A percentile compares a stretch with the other conserved stretches of the same genome.
Evolutionary conservation across 1,284 basidiomycete genomes (phyloP).

Genomic region (Cryptococcus maquisensis): DNA sequence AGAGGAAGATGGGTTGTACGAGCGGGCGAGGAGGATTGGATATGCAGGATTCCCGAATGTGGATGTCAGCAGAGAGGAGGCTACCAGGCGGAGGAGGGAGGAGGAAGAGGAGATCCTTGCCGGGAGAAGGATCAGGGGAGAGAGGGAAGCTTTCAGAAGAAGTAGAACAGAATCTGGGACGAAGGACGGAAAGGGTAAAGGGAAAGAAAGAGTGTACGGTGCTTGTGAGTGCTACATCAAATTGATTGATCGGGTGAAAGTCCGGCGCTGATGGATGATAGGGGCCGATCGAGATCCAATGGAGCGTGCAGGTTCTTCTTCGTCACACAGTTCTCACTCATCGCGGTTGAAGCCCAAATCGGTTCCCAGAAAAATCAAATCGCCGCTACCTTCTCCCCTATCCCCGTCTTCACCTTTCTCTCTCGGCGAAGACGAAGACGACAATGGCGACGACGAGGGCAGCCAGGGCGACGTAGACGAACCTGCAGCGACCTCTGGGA

Average conservation of each 20-base stretch:
- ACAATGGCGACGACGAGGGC: slow-evolving; percentile 27
- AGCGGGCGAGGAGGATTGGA: slow-evolving; percentile 69
- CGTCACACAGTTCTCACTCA: too few relatives aligned
- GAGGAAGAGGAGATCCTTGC: slow-evolving; percentile 48
- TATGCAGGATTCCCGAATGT: slow-evolving; percentile 89
- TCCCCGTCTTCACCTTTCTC: slow-evolving; percentile 17
- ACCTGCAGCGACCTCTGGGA: slow-evolving; percentile 30
- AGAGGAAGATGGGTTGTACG: slow-evolving; percentile 58
- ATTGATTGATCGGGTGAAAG: neutral
- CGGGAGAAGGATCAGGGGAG: slow-evolving; percentile 61
- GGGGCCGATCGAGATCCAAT: slow-evolving; percentile 28
- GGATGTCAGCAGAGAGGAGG: slow-evolving; percentile 62
- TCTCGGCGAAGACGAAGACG: slow-evolving; percentile 35
- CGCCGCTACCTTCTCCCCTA: slow-evolving; percentile 3
- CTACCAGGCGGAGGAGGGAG: slow-evolving; percentile 31
- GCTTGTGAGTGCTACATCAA: slow-evolving; percentile 34
- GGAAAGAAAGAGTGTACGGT: slow-evolving; percentile 37
- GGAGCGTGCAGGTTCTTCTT: too few relatives aligned
- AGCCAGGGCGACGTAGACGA: slow-evolving; percentile 36
- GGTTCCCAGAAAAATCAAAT: neutral
- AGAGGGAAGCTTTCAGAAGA: neutral
- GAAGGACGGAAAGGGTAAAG: slow-evolving; percentile 19
- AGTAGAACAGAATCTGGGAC: neutral
- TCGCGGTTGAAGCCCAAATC: neutral
- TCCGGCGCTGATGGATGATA: slow-evolving; percentile 10